Evolutionary conservation across 495 filamentous ascomycete species (phyloP), one percentile per base, ranked within the genome.

Genomic region (Aspergillus hancockii): DNA sequence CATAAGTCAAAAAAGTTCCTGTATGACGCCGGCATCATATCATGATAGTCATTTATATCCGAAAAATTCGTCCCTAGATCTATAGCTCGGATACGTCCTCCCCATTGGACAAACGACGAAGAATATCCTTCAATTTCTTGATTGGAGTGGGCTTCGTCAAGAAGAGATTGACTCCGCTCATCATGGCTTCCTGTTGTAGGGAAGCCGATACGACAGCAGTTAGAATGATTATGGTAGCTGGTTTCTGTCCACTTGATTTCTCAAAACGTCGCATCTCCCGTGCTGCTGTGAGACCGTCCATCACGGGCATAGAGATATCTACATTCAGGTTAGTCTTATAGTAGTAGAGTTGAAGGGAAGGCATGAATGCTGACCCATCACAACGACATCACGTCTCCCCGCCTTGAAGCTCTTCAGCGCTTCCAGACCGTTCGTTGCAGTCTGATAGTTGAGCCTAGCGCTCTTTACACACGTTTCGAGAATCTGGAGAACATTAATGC

Each of bases 281-380:
- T 4, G 85, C 84, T 5, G 84, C 78, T 49, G 83, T 79, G n/a
- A 88, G 73, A 14, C 85, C 85, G 52, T 87, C 82, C 73, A 88
- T 84, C 0, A 86, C 63, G 0, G 87, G 87, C 87, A 90, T 89
- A 46, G 81, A 82, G 36, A 88, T 82, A 53, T 87, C 83, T 80
- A 64, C 3, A 9, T 6, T 31, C 2, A 23, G 13, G 31, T 57
- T 56, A 63, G 30, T 41, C 14, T 10, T 6, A 46, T 12, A 28
- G 7, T 7, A 28, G 7, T 1, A 18, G 18, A 16, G 14, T 12
- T n/a, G 13, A 19, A 36, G 18, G 12, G 30, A 19, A 16, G 14
- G 21, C 19, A n/a, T 4, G 8, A 3, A 41, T 6, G 49, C 61
- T 28, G 59, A 73, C 72, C 76, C 75, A 80, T 80, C 46, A 80